These are phyloP conservation scores for Russula abietina DNA, from an alignment of 768 basidiomycete genomes.

Conservation along the genomic window DNA sequence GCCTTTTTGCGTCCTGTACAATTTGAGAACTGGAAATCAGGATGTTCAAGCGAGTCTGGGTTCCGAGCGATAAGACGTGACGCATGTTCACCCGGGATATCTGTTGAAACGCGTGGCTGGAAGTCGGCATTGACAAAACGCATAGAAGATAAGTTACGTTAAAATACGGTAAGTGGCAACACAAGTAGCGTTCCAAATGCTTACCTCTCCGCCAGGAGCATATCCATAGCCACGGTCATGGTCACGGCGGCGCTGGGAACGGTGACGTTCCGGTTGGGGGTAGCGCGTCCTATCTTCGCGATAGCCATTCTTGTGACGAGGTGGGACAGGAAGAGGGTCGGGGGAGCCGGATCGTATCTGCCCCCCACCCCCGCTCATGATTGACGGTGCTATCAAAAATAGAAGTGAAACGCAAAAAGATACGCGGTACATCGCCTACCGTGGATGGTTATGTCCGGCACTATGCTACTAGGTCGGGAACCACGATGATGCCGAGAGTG, in stretches of 20 bases:
- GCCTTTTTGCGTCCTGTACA: constrained; percentile 44
- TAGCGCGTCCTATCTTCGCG: constrained; percentile 2
- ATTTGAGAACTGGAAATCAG: constrained; percentile 36
- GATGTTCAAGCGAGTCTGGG: constrained; percentile 9
- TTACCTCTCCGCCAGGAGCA: constrained; percentile 13
- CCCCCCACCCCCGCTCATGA: constrained; percentile 3
- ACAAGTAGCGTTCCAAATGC: background rate
- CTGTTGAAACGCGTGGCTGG: background rate
- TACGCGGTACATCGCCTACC: background rate
- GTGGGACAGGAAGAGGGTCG: constrained; percentile 19
- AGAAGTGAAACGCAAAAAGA: background rate
- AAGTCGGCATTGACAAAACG: background rate
- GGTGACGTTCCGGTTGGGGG: constrained; percentile 8
- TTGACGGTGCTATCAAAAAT: constrained; percentile 13
- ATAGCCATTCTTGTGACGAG: constrained; percentile 4
- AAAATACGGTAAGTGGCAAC: background rate
- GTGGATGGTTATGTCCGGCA: constrained; percentile 18
- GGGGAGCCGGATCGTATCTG: constrained; percentile 13
- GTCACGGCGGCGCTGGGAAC: constrained; percentile 15
- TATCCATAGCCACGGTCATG: constrained; percentile 2
- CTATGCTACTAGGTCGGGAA: constrained; percentile 18
- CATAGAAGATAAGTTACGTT: background rate
- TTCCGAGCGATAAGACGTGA: background rate
- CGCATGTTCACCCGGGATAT: background rate
- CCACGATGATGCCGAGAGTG: constrained; percentile 9